phyloP scores from a whole-genome alignment of 2,329 filamentous ascomycete species.

The Fusarium gaditjirri region DNA sequence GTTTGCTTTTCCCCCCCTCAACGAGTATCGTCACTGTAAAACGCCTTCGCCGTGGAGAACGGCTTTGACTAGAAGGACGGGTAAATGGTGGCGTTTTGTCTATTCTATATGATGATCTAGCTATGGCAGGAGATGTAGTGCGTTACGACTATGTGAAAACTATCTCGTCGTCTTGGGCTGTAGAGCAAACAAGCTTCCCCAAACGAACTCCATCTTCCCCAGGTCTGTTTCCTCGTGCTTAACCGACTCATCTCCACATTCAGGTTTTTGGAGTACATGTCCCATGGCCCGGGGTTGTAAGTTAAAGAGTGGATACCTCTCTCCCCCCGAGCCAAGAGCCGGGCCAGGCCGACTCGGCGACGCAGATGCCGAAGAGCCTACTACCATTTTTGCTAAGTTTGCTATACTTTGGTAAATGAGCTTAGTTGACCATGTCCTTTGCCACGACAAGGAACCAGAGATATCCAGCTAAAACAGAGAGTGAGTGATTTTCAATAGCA shows the following conservation, averaged over 20 bases:
- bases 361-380: constrained; percentile 10
- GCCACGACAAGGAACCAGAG: constrained; percentile 1
- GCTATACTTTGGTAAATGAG: not conserved
- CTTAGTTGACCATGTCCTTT: not conserved
- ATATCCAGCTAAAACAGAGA: not conserved
- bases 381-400: constrained; percentile 23
- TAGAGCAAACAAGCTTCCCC: not conserved
- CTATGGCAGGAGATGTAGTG: not conserved
- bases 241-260: not conserved
- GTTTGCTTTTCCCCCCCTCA: not conserved
- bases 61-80: not conserved
- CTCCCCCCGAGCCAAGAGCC: constrained; percentile 20
- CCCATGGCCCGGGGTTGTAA: constrained; percentile 2
- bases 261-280: constrained; percentile 1
- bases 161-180: not conserved
- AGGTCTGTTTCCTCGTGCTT: not conserved
- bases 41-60: constrained; percentile 18
- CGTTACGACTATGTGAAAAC: not conserved
- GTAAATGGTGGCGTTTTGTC: not conserved
- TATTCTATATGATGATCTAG: not conserved
- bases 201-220: not conserved
- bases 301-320: constrained; percentile 9
- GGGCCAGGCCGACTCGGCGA: constrained; percentile 37
- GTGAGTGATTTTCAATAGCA: not conserved
- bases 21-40: constrained; percentile 12